Evolutionary conservation across 306 rosid species (phyloP).

Genomic region (Mucuna pruriens): DNA sequence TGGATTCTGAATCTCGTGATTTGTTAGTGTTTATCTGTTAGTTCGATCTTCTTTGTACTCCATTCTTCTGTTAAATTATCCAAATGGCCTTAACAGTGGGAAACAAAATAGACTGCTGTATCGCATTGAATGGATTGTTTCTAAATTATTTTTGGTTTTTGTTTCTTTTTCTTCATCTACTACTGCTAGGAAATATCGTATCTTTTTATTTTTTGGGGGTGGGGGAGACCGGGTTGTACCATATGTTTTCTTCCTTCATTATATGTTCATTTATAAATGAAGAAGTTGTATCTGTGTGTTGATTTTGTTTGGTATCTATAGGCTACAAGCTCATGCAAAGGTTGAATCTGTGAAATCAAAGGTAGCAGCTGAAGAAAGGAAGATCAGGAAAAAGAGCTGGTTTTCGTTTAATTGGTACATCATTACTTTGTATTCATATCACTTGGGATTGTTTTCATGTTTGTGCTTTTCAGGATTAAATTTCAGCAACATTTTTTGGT

Average conservation of each 20-base stretch:
- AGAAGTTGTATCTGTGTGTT: conserved; percentile 11
- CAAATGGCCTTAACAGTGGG: neutral
- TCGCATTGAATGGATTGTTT: conserved; percentile 20
- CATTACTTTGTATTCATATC: conserved; percentile 6
- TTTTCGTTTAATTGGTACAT: conserved; percentile 84
- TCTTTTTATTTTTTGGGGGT: neutral
- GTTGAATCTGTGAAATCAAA: conserved; percentile 88
- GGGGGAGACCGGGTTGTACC: neutral
- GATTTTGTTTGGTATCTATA: conserved; percentile 42
- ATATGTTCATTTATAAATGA: conserved; percentile 6
- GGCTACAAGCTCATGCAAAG: conserved; percentile 98
- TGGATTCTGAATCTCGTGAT: neutral
- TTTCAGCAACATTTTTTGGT: conserved; percentile 15
- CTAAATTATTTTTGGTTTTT: conserved; percentile 8
- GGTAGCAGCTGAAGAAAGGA: conserved; percentile 90
- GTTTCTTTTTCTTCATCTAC: neutral
- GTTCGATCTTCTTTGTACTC: neutral
- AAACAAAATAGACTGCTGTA: neutral
- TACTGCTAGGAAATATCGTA: neutral
- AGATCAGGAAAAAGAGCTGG: conserved; percentile 77
- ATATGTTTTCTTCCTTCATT: neutral
- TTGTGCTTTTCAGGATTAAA: conserved; percentile 16
- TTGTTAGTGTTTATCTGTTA: neutral
- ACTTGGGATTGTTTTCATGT: conserved; percentile 1
- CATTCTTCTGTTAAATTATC: neutral